These are phyloP conservation scores for Ascochyta clinopodiicola DNA, from an alignment of 2,329 filamentous ascomycete genomes.

Conservation along the genomic window DNA sequence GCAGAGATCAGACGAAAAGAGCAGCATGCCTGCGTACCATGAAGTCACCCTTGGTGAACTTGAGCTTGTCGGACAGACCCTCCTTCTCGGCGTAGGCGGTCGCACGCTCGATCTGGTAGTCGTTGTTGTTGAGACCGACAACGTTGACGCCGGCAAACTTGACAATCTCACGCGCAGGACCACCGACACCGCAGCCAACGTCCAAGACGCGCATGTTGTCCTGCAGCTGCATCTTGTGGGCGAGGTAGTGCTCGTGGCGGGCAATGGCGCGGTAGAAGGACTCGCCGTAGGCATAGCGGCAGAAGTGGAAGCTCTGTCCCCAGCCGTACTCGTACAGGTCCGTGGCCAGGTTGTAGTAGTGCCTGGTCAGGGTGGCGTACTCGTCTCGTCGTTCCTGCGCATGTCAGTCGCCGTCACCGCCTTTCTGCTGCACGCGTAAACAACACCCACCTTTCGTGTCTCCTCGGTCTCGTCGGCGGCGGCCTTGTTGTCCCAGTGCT, in stretches of 20 bases:
- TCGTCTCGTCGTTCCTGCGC: constrained; percentile 78
- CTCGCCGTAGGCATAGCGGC: constrained; percentile 87
- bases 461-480: constrained; percentile 81
- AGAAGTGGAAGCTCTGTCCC: constrained; percentile 97
- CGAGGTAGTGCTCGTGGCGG: constrained; percentile 97
- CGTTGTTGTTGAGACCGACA: constrained; percentile 96
- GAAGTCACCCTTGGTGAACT: constrained; percentile 94
- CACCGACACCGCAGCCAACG: constrained; percentile 95
- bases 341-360: constrained; percentile 98
- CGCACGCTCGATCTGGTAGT: constrained; percentile 98
- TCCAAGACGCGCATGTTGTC: constrained; percentile 90
- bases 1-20: background rate
- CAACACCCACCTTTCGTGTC: constrained; percentile 72
- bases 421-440: background rate
- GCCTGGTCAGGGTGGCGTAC: constrained; percentile 91
- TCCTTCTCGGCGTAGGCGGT: constrained; percentile 83
- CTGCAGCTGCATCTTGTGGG: constrained; percentile 83
- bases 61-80: constrained; percentile 77
- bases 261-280: constrained; percentile 90
- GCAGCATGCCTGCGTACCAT: constrained; percentile 63
- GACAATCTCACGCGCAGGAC: constrained; percentile 92
- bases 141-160: constrained; percentile 92
- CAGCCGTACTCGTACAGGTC: constrained; percentile 97
- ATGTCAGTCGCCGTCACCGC: constrained; percentile 24
- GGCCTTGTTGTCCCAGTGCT: constrained; percentile 90